phyloP scores from a whole-genome alignment of 2,329 filamentous ascomycete genomes.

The Sordariomycetes sp. region DNA sequence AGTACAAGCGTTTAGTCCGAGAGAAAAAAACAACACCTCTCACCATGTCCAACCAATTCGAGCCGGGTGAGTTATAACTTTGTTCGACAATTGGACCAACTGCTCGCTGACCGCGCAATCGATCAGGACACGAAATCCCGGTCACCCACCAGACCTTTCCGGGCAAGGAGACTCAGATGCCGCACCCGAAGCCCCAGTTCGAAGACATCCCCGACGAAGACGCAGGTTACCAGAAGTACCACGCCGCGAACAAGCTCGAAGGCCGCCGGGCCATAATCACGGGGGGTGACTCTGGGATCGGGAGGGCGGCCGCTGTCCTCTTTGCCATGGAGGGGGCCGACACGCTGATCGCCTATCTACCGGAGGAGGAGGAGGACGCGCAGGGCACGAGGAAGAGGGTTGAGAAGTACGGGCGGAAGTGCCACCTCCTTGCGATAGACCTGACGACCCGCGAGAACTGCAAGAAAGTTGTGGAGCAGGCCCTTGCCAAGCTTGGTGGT shows the following conservation, averaged over 20 bases:
- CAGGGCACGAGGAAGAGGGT: conserved; percentile 53
- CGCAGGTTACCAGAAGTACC: conserved; percentile 60
- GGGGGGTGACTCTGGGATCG: conserved; percentile 52
- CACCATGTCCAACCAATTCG: no score
- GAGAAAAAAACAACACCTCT: no score
- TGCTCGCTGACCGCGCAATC: not conserved
- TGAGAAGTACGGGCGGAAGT: conserved; percentile 55
- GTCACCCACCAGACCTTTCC: not conserved
- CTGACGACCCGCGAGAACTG: conserved; percentile 57
- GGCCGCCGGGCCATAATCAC: conserved; percentile 72
- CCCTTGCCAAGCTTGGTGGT: conserved; percentile 52
- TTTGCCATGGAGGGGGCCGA: conserved; percentile 9
- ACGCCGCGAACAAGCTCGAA: conserved; percentile 63
- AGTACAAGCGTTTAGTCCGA: no score
- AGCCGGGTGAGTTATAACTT: no score
- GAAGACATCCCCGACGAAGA: conserved; percentile 58
- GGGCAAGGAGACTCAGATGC: conserved; percentile 23
- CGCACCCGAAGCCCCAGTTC: conserved; percentile 43
- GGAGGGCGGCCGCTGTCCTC: conserved; percentile 7
- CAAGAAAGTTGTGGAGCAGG: conserved; percentile 53
- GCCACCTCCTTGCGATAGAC: conserved; percentile 53
- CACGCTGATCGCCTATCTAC: conserved; percentile 10
- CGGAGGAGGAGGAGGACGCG: conserved; percentile 9
- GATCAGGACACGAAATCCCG: not conserved
- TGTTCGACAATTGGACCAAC: no score